These are phyloP conservation scores for Kwoniella heveanensis DNA, from an alignment of 768 basidiomycete species.

Conservation along the genomic window DNA sequence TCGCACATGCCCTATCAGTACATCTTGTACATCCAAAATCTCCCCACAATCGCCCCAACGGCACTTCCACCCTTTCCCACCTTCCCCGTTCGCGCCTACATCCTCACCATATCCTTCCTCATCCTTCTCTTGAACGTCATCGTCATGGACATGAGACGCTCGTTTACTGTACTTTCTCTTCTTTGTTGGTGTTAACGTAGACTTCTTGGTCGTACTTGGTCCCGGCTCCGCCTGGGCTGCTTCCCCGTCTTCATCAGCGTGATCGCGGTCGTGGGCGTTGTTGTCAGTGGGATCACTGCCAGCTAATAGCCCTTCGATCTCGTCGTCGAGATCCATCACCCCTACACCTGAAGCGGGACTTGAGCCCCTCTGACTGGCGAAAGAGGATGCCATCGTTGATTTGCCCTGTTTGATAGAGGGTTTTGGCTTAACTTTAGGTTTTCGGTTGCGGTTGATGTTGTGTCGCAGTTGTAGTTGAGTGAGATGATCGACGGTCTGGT, in stretches of 20 bases:
- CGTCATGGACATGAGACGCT: not conserved
- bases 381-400: no score
- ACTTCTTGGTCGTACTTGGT: not conserved
- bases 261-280: no score
- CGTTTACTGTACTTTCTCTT: not conserved
- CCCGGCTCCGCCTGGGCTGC: not conserved
- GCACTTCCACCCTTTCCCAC: slow-evolving; percentile 57
- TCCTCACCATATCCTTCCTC: not conserved
- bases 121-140: not conserved
- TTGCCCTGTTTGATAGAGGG: not conserved
- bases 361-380: not conserved
- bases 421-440: no score
- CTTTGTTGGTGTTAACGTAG: not conserved
- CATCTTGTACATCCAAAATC: slow-evolving; percentile 72
- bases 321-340: slow-evolving; percentile 28
- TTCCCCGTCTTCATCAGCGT: slow-evolving; percentile 11
- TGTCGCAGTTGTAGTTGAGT: no score
- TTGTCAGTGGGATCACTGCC: no score
- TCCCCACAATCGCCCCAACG: slow-evolving; percentile 79
- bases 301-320: slow-evolving; percentile 34
- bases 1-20: slow-evolving; percentile 80
- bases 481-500: no score
- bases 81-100: not conserved
- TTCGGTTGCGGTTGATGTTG: no score
- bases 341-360: not conserved